These are phyloP conservation scores for Mycena vulgaris DNA, from an alignment of 768 basidiomycete species.

Conservation along the genomic window DNA sequence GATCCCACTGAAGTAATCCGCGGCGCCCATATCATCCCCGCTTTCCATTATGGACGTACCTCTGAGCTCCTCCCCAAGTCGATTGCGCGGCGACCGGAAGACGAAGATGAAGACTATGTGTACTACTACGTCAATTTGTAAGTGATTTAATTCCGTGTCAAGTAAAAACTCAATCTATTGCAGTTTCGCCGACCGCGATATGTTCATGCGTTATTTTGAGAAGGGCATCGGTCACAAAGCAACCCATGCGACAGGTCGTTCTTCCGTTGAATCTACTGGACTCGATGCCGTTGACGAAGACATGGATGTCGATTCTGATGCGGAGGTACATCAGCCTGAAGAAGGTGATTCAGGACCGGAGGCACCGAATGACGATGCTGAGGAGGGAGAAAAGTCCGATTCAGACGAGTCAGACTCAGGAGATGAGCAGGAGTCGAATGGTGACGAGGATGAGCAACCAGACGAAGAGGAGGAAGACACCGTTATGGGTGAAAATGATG, in stretches of 20 bases:
- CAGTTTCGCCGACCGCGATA: constrained; percentile 59
- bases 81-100: constrained; percentile 11
- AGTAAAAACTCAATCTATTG: not conserved
- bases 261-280: not conserved
- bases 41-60: constrained; percentile 42
- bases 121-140: constrained; percentile 58
- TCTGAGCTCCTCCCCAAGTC: constrained; percentile 35
- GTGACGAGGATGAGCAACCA: no score
- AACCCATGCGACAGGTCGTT: no score
- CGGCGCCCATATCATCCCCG: constrained; percentile 52
- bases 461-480: not conserved
- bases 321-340: no score
- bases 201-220: constrained; percentile 51
- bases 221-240: constrained; percentile 49
- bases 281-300: constrained; percentile 1
- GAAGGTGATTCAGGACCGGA: not conserved
- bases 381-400: not conserved
- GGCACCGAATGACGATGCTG: not conserved
- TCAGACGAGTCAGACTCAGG: not conserved
- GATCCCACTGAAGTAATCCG: constrained; percentile 51
- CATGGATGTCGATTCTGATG: constrained; percentile 7
- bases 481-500: not conserved
- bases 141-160: constrained; percentile 30
- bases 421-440: not conserved
- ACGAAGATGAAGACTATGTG: constrained; percentile 46